Conservation (phyloP, 164 flowering plant genomes). For the Liriodendron chinense region DNA sequence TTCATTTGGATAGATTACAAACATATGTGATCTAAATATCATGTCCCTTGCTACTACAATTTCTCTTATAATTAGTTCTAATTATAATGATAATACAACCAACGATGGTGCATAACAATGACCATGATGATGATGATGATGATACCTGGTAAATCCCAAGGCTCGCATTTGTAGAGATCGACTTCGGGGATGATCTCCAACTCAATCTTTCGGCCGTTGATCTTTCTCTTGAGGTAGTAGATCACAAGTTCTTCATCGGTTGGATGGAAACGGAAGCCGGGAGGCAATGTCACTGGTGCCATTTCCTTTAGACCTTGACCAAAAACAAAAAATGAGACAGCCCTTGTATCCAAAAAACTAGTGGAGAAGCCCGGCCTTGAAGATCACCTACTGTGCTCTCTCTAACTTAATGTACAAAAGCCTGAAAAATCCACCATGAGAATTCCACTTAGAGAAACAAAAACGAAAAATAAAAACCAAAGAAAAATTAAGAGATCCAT, state of each 20-base stretch:
- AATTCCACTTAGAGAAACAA: neutral
- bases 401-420: constrained; percentile 9
- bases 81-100: too few relatives aligned
- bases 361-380: constrained; percentile 3
- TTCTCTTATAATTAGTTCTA: too few relatives aligned
- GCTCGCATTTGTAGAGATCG: constrained; percentile 39
- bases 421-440: constrained; percentile 16
- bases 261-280: constrained; percentile 38
- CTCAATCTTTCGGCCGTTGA: constrained; percentile 30
- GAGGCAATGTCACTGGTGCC: constrained; percentile 34
- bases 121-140: neutral
- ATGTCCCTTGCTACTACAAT: too few relatives aligned
- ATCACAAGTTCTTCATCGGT: constrained; percentile 37
- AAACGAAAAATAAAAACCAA: neutral
- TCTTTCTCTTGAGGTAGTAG: constrained; percentile 35
- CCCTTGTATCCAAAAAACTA: constrained; percentile 1
- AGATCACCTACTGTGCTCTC: constrained; percentile 17
- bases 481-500: too few relatives aligned
- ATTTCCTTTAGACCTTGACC: constrained; percentile 13
- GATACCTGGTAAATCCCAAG: constrained; percentile 28
- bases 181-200: constrained; percentile 37
- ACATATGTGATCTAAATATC: too few relatives aligned
- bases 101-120: neutral
- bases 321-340: neutral
- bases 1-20: too few relatives aligned